Evolutionary conservation across 306 rosid genomes (phyloP), one percentile per base, ranked within the genome.

Genomic region (Nissolia schottii): DNA sequence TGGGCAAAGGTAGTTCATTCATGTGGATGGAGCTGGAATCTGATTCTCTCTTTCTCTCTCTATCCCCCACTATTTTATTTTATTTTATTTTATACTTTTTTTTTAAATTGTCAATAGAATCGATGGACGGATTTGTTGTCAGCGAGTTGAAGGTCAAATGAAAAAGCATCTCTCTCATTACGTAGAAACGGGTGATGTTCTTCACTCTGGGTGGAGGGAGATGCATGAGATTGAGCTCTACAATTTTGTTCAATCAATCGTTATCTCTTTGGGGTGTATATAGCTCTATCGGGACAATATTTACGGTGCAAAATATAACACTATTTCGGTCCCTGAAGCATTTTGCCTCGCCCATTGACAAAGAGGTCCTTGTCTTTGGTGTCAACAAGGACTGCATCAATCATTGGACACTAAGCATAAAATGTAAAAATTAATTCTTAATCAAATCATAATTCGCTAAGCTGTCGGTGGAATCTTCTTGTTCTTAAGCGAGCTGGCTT

Each of bases 391-490:
- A 46, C 23, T 50, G 20, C 34, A 32, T 68, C n/a, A 19, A 51
- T 19, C 9, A 34, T 32, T 13, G 4, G 16, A 31, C 7, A 8
- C 24, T 7, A 19, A n/a, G 48, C 41, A 41, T 61, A 67, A 24
- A 32, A 55, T 16, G 9, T n/a, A 34, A 56, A 23, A 67, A 27
- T 14, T 23, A 51, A 51, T 49, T 19, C 46, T 3, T 16, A 55
- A 34, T n/a, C 34, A 35, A 35, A 48, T 48, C 18, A 25, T 19
- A 13, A 25, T 60, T 25, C 29, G 62, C 43, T 55, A 56, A 64
- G 78, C 54, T 64, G 82, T 78, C 63, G 62, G 73, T 53, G 82
- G 46, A 16, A 40, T 19, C 38, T 37, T 19, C 38, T 37, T 50
- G 66, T 64, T 15, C 34, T 49, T 35, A 55, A 23, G 27, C 66